phyloP scores from a whole-genome alignment of 164 flowering plant species.

The Vitis rupestris region DNA sequence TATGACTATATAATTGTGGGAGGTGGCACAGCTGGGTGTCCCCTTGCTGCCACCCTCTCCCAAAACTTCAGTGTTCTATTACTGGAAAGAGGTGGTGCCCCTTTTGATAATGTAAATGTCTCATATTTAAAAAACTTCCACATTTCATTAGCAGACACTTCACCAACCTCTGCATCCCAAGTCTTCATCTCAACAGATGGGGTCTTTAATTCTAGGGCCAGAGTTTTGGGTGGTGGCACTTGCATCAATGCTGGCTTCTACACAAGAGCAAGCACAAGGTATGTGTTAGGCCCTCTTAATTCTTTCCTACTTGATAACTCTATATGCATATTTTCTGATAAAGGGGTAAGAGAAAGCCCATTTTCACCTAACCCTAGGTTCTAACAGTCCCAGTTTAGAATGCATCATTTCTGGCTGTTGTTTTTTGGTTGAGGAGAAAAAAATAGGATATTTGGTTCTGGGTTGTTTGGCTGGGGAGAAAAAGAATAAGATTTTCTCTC shows the following conservation, averaged over 20 bases:
- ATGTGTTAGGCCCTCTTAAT: conserved; percentile 6
- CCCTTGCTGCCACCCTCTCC: conserved; percentile 90
- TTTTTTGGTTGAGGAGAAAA: too few species aligned
- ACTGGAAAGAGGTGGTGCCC: conserved; percentile 87
- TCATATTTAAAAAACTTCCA: conserved; percentile 71
- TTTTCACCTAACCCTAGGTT: too few species aligned
- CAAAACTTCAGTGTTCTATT: conserved; percentile 70
- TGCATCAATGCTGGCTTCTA: conserved; percentile 96
- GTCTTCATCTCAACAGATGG: conserved; percentile 87
- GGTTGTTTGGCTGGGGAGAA: too few species aligned
- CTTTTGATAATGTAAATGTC: conserved; percentile 62
- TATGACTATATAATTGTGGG: conserved; percentile 91
- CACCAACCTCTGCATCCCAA: conserved; percentile 73
- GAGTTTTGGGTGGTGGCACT: conserved; percentile 89
- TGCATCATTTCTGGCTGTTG: too few species aligned
- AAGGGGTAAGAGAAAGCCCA: too few species aligned
- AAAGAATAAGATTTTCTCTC: too few species aligned
- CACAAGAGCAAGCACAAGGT: conserved; percentile 78
- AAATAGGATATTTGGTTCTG: too few species aligned
- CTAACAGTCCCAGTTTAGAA: too few species aligned
- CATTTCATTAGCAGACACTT: conserved; percentile 62
- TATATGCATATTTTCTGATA: too few species aligned
- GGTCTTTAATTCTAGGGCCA: conserved; percentile 81
- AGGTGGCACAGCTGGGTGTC: conserved; percentile 98
- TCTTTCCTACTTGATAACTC: too few species aligned